Evolutionary conservation across 805 yeast genomes (phyloP), one percentile per base, ranked within the genome.

Genomic region (Wickerhamomyces ciferrii): DNA sequence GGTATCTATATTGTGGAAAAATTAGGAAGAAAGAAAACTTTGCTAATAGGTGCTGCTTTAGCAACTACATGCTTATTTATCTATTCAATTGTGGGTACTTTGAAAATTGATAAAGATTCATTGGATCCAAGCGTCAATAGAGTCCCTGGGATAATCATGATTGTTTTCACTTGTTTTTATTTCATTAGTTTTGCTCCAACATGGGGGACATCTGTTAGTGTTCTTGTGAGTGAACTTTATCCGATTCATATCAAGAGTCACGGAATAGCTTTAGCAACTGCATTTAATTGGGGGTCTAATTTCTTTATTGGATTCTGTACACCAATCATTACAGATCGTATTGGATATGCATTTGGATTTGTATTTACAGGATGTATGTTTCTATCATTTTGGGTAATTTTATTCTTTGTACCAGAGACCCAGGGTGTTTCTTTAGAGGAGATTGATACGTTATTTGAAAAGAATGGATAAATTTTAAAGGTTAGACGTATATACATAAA

Each of bases 391-490:
- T 71, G 64, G 45, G 72, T 73, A 55, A 60, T 73, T 20, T 71
- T 75, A 7, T 70, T 87, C 70, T 74, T 76, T 52, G 81, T 87
- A 46, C 80, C 80, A 53, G 96, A 87, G 68, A 87, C 96, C 42
- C 84, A 83, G 70, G 94, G 94, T 43, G 74, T 87, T 56, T 75
- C 86, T 34, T 74, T 87, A 61, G 95, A 87, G 68, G 88, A n/a
- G n/a, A n/a, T n/a, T n/a, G n/a, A n/a, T n/a, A n/a, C n/a, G n/a
- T n/a, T n/a, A n/a, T n/a, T n/a, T n/a, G n/a, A n/a, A n/a, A n/a
- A n/a, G n/a, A n/a, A n/a, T n/a, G n/a, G n/a, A n/a, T n/a, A n/a
- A n/a, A n/a, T n/a, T n/a, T n/a, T n/a, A n/a, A n/a, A n/a, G n/a
- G n/a, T n/a, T n/a, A n/a, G n/a, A n/a, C n/a, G n/a, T n/a, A n/a